Percentiles rank a stretch among this genome's conserved stretches.
These are phyloP conservation scores for Wickerhamiella infanticola DNA, from an alignment of 1,139 yeast species.

Conservation along the genomic window DNA sequence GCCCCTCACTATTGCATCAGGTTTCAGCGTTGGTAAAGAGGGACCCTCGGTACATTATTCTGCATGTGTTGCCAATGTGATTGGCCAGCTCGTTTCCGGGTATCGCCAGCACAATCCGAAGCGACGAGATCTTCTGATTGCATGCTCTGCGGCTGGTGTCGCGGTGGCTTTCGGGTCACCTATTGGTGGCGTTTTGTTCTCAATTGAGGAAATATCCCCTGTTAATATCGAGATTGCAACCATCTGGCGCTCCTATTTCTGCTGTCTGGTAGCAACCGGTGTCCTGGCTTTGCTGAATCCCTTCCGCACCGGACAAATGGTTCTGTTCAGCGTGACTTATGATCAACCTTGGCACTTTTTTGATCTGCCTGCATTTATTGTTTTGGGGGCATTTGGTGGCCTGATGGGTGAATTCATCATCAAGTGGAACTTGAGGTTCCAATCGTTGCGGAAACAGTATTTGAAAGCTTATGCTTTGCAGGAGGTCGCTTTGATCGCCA, in stretches of 20 bases:
- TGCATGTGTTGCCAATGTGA: conserved; percentile 58
- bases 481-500: conserved; percentile 56
- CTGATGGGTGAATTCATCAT: conserved; percentile 73
- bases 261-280: conserved; percentile 77
- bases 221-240: conserved; percentile 53
- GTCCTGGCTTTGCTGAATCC: conserved; percentile 65
- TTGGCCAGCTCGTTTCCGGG: conserved; percentile 40
- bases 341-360: conserved; percentile 76
- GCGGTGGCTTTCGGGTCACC: conserved; percentile 92
- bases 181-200: conserved; percentile 83
- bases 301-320: conserved; percentile 86
- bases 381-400: conserved; percentile 86
- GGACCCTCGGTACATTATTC: conserved; percentile 84
- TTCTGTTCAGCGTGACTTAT: conserved; percentile 75
- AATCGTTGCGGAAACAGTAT: conserved; percentile 60
- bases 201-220: conserved; percentile 57
- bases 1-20: conserved; percentile 76
- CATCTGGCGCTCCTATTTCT: conserved; percentile 83
- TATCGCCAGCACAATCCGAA: conserved; percentile 27
- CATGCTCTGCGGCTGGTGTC: conserved; percentile 88
- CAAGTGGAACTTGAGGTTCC: conserved; percentile 61
- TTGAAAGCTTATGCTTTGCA: conserved; percentile 42
- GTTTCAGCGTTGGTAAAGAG: conserved; percentile 68
- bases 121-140: conserved; percentile 48
- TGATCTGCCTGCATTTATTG: conserved; percentile 65